Percentiles rank a stretch among this genome's conserved stretches.
These are phyloP conservation scores for Solanum peruvianum DNA, from an alignment of 257 asterid species.

Conservation along the genomic window DNA sequence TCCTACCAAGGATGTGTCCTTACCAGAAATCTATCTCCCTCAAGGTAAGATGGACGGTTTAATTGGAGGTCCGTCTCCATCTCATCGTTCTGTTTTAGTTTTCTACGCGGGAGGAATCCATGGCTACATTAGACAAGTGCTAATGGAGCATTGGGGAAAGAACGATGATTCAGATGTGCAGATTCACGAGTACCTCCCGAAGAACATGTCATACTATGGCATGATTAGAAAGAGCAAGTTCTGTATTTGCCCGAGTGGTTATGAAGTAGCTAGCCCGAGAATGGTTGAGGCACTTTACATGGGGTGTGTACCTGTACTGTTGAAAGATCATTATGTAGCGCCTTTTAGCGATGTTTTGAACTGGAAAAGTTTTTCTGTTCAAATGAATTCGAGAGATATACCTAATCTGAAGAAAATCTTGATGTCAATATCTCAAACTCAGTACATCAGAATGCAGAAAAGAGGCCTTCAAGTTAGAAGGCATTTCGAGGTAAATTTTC, in stretches of 20 bases:
- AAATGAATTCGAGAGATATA: conserved; percentile 19
- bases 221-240: conserved; percentile 50
- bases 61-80: conserved; percentile 39
- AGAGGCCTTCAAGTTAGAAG: conserved; percentile 26
- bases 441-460: conserved; percentile 32
- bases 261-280: conserved; percentile 60
- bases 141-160: conserved; percentile 42
- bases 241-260: conserved; percentile 53
- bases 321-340: conserved; percentile 38
- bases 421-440: conserved; percentile 13
- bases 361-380: conserved; percentile 34
- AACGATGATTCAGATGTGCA: conserved; percentile 24
- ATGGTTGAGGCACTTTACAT: conserved; percentile 55
- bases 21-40: conserved; percentile 54
- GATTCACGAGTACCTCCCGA: conserved; percentile 35
- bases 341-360: conserved; percentile 45
- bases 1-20: conserved; percentile 32
- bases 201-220: conserved; percentile 26
- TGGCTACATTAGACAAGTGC: conserved; percentile 35
- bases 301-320: conserved; percentile 51
- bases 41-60: conserved; percentile 37
- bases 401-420: conserved; percentile 36
- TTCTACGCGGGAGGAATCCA: conserved; percentile 51
- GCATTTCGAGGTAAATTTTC: conserved; percentile 48
- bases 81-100: conserved; percentile 28